Conservation (phyloP, 2,329 filamentous ascomycete genomes). For the Verticillium tricorpus region DNA sequence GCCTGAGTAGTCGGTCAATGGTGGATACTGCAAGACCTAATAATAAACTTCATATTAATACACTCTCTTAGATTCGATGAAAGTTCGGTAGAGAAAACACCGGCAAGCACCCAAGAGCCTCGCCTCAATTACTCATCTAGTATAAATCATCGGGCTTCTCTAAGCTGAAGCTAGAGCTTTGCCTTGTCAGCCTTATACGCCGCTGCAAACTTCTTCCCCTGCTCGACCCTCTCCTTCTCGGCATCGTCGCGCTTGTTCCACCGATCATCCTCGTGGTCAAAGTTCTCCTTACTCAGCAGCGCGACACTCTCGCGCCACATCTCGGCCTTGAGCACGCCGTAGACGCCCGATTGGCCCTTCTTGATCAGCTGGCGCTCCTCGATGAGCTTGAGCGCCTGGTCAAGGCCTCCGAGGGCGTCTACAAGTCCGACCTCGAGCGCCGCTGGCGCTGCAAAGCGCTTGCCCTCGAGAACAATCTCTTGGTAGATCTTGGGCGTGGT, state of each 20-base stretch:
- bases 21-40: too few relatives aligned
- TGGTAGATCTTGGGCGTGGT: conserved; percentile 52
- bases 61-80: too few relatives aligned
- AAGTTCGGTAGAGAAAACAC: too few relatives aligned
- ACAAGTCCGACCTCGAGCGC: conserved; percentile 64
- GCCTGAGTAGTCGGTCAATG: too few relatives aligned
- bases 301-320: conserved; percentile 66
- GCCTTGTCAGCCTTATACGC: conserved; percentile 31
- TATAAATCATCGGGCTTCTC: too few relatives aligned
- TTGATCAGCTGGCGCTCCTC: conserved; percentile 51
- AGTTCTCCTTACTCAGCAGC: conserved; percentile 48
- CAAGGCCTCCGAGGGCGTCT: conserved; percentile 61
- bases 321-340: conserved; percentile 68
- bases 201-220: conserved; percentile 46
- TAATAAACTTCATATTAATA: too few relatives aligned
- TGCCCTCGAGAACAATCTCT: conserved; percentile 67
- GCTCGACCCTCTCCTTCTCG: conserved; percentile 36
- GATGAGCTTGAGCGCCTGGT: conserved; percentile 59
- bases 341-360: conserved; percentile 63
- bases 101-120: too few relatives aligned
- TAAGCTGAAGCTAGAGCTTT: conserved; percentile 24
- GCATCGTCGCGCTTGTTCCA: conserved; percentile 38
- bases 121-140: too few relatives aligned
- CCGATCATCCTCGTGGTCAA: conserved; percentile 45
- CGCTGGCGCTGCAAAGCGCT: conserved; percentile 58